Conservation (phyloP, 768 basidiomycete genomes). For the Suillus americanus region DNA sequence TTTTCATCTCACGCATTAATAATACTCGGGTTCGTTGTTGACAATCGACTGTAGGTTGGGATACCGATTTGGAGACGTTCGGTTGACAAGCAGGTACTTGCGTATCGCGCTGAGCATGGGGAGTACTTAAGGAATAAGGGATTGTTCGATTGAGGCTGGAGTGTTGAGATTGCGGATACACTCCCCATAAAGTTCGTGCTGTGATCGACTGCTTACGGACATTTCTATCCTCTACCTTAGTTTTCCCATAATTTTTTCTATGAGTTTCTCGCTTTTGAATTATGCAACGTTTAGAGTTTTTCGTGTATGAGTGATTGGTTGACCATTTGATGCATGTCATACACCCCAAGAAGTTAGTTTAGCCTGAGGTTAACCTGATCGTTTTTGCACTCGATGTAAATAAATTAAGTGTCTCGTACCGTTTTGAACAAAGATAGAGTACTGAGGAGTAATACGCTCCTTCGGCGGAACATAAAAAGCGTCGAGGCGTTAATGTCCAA, state of each 20-base stretch:
- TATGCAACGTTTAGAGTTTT: too few species aligned
- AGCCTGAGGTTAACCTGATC: too few species aligned
- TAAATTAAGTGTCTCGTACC: too few species aligned
- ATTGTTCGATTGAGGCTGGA: conserved; percentile 33
- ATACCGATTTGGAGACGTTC: conserved; percentile 51
- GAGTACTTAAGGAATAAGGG: conserved; percentile 43
- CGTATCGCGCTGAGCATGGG: conserved; percentile 47
- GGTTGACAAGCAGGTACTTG: conserved; percentile 47
- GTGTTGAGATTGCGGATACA: neutral
- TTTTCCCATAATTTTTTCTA: neutral
- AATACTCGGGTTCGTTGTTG: conserved; percentile 6
- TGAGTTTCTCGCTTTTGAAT: too few species aligned
- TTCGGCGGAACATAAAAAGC: too few species aligned
- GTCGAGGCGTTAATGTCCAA: too few species aligned
- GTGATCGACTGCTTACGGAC: neutral
- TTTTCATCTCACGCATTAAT: conserved; percentile 8
- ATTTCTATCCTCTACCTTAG: neutral
- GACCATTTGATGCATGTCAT: too few species aligned
- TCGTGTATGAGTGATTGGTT: too few species aligned
- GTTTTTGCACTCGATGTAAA: too few species aligned
- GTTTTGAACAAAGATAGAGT: too few species aligned
- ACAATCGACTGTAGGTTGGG: conserved; percentile 38
- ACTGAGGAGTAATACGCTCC: too few species aligned
- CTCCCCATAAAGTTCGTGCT: neutral
- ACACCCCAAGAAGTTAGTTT: too few species aligned